Percentiles rank a stretch among this genome's conserved stretches.
These are phyloP conservation scores for Glonium stellatum DNA, from an alignment of 495 filamentous ascomycete species.

Conservation along the genomic window DNA sequence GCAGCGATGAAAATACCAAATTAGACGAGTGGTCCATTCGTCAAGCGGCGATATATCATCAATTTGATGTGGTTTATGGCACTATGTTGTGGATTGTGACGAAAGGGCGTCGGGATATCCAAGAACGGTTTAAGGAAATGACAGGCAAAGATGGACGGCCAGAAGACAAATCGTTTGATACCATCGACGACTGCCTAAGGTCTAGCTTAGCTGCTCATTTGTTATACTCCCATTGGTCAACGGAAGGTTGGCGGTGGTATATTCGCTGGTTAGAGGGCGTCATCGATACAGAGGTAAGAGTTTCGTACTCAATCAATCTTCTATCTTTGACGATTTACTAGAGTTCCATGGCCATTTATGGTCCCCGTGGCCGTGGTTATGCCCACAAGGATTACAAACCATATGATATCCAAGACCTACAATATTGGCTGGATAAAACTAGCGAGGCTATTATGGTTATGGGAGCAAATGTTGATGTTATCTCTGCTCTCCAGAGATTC, in stretches of 20 bases:
- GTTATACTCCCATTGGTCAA: conserved; percentile 39
- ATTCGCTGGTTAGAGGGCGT: conserved; percentile 36
- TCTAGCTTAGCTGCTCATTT: conserved; percentile 21
- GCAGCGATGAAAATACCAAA: conserved; percentile 10
- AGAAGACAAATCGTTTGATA: conserved; percentile 21
- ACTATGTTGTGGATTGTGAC: conserved; percentile 25
- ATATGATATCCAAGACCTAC: conserved; percentile 34
- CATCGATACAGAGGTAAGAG: conserved; percentile 27
- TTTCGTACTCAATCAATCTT: too few relatives aligned
- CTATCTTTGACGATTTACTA: too few relatives aligned
- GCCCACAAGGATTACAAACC: conserved; percentile 21
- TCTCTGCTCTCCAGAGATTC: conserved; percentile 34
- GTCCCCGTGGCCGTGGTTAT: neutral
- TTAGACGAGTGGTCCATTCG: conserved; percentile 40
- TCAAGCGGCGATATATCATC: conserved; percentile 40
- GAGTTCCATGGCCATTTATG: neutral
- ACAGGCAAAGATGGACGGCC: conserved; percentile 30
- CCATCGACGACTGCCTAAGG: conserved; percentile 13
- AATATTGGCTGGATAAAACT: conserved; percentile 36
- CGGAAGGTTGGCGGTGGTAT: conserved; percentile 41
- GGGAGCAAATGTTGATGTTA: conserved; percentile 38
- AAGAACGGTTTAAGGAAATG: conserved; percentile 34
- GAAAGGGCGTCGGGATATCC: conserved; percentile 28
- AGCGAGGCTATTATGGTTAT: conserved; percentile 36
- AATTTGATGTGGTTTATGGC: conserved; percentile 40